A percentile compares a stretch with the other conserved stretches of the same genome.
phyloP scores from a whole-genome alignment of 2,329 filamentous ascomycete species.

The Cladophialophora carrionii region DNA sequence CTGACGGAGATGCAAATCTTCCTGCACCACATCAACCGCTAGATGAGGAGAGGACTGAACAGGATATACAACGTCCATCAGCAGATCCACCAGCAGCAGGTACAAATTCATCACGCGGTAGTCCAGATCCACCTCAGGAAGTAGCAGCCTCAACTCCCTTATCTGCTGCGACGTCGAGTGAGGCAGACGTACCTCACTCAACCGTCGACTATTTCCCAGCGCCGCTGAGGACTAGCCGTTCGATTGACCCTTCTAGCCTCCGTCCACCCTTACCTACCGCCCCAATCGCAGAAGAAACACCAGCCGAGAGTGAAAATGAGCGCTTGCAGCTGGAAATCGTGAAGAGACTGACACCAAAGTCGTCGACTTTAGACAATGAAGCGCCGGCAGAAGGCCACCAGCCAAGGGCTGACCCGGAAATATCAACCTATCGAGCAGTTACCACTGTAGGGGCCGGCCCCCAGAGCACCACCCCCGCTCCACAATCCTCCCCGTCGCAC shows the following conservation, averaged over 20 bases:
- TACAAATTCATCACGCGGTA: neutral
- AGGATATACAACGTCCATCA: neutral
- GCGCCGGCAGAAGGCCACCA: neutral
- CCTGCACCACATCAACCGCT: slow-evolving; percentile 41
- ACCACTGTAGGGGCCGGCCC: neutral
- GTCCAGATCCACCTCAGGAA: slow-evolving; percentile 2
- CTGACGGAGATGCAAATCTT: slow-evolving; percentile 48
- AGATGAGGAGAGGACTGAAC: neutral
- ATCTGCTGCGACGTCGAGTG: slow-evolving; percentile 8
- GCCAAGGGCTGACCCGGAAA: neutral
- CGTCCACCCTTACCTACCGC: slow-evolving; percentile 45
- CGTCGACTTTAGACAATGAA: slow-evolving; percentile 28
- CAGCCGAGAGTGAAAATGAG: slow-evolving; percentile 50
- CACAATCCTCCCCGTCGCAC: neutral
- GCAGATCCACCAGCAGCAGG: neutral
- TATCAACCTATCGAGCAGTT: neutral
- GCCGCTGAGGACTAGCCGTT: slow-evolving; percentile 34
- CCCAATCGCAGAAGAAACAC: slow-evolving; percentile 44
- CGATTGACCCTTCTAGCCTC: slow-evolving; percentile 21
- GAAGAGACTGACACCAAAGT: slow-evolving; percentile 48
- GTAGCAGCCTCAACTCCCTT: slow-evolving; percentile 11
- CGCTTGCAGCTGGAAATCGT: slow-evolving; percentile 54
- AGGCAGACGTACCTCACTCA: slow-evolving; percentile 13
- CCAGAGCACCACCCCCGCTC: neutral
- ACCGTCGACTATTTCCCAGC: slow-evolving; percentile 38